Evolutionary conservation across 768 basidiomycete genomes (phyloP).

Genomic region (Mrakia frigida): DNA sequence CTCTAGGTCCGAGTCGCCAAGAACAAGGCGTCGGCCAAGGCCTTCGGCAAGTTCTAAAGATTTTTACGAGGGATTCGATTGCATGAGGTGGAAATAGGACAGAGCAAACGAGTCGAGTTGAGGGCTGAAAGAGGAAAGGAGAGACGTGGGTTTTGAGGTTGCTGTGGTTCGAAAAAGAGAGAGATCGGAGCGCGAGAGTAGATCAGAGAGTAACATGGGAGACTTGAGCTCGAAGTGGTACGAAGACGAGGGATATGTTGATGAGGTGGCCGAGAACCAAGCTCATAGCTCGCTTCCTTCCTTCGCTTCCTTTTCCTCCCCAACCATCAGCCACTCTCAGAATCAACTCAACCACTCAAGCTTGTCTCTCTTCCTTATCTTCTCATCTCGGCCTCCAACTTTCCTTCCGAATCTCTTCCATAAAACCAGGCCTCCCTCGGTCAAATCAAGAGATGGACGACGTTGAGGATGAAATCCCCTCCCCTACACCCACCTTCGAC

Average conservation of each 20-base stretch:
- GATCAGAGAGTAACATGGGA: neutral
- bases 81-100: neutral
- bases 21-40: conserved; percentile 84
- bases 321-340: neutral
- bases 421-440: neutral
- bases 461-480: neutral
- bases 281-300: neutral
- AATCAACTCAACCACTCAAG: neutral
- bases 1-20: conserved; percentile 59
- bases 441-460: neutral
- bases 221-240: neutral
- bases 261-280: neutral
- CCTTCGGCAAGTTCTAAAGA: conserved; percentile 80
- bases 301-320: neutral
- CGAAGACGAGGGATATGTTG: neutral
- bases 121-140: neutral
- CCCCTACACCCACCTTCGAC: neutral
- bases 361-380: neutral
- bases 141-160: neutral
- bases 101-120: neutral
- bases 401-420: neutral
- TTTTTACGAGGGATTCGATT: conserved; percentile 3
- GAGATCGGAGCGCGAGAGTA: neutral
- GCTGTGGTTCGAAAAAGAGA: neutral
- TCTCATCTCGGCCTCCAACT: neutral